phyloP scores from a whole-genome alignment of 2,329 filamentous ascomycete genomes.

The Magnaporthiopsis rhizophila region DNA sequence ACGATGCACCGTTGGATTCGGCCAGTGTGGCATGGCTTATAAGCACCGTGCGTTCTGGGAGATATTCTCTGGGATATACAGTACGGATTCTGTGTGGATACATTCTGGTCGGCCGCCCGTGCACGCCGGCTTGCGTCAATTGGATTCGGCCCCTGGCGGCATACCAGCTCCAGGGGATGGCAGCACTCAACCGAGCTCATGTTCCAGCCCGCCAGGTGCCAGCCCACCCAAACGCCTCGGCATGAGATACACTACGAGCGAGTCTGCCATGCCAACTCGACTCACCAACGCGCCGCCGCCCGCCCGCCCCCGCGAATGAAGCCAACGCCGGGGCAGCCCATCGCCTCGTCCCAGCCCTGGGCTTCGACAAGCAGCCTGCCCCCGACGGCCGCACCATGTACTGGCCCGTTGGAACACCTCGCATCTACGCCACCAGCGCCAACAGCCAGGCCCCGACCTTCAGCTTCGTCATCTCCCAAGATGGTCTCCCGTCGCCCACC shows the following conservation, averaged over 20 bases:
- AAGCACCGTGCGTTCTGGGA: neutral
- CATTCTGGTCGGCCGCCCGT: neutral
- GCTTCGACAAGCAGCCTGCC: slow-evolving; percentile 15
- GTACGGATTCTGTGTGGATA: neutral
- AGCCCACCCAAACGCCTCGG: neutral
- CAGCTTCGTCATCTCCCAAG: slow-evolving; percentile 47
- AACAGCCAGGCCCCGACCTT: slow-evolving; percentile 49
- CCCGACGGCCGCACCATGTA: slow-evolving; percentile 53
- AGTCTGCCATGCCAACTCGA: slow-evolving; percentile 5
- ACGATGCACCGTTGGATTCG: neutral
- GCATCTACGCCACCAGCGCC: slow-evolving; percentile 72
- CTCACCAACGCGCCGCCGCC: neutral
- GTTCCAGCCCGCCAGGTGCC: no score
- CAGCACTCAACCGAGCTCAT: neutral
- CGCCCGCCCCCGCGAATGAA: slow-evolving; percentile 18
- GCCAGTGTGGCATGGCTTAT: neutral
- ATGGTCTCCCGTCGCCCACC: slow-evolving; percentile 42
- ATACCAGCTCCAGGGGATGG: neutral
- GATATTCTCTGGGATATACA: neutral
- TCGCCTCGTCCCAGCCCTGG: neutral
- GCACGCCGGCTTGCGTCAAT: neutral
- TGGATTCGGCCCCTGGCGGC: neutral
- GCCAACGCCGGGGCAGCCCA: neutral
- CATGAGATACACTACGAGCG: neutral
- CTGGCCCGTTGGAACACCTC: slow-evolving; percentile 81